Conservation (phyloP, 257 asterid species). For the Fraxinus quadrangulata region DNA sequence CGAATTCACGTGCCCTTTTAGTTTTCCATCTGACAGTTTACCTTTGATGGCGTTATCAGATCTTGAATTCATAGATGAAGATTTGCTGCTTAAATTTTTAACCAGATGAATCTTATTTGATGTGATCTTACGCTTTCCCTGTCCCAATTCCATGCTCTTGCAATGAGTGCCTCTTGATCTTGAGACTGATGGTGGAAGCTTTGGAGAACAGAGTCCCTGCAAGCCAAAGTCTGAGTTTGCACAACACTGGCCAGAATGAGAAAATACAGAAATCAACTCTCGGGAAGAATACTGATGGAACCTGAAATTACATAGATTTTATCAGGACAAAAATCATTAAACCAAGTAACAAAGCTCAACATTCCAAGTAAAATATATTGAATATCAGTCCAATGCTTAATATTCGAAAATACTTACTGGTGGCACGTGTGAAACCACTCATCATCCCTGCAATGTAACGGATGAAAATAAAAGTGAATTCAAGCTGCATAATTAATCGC, state of each 20-base stretch:
- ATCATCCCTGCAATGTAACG: slow-evolving; percentile 43
- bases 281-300: slow-evolving; percentile 45
- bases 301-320: slow-evolving; percentile 32
- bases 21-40: slow-evolving; percentile 9
- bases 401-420: slow-evolving; percentile 35
- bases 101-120: slow-evolving; percentile 25
- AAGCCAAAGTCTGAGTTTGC: slow-evolving; percentile 17
- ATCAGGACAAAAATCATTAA: slow-evolving; percentile 11
- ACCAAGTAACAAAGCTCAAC: neutral
- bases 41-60: slow-evolving; percentile 19
- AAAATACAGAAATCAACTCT: slow-evolving; percentile 31
- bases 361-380: neutral
- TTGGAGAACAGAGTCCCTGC: slow-evolving; percentile 37
- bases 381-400: neutral
- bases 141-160: slow-evolving; percentile 31
- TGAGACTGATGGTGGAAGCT: slow-evolving; percentile 45
- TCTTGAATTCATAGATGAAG: slow-evolving; percentile 13
- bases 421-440: slow-evolving; percentile 53
- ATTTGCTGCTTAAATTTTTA: slow-evolving; percentile 21
- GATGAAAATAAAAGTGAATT: slow-evolving; percentile 14
- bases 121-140: slow-evolving; percentile 14
- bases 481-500: neutral
- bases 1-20: slow-evolving; percentile 7
- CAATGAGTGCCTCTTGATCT: slow-evolving; percentile 46
- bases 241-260: slow-evolving; percentile 13